Conservation (phyloP, 805 yeast species). For the Lipomyces sp. region DNA sequence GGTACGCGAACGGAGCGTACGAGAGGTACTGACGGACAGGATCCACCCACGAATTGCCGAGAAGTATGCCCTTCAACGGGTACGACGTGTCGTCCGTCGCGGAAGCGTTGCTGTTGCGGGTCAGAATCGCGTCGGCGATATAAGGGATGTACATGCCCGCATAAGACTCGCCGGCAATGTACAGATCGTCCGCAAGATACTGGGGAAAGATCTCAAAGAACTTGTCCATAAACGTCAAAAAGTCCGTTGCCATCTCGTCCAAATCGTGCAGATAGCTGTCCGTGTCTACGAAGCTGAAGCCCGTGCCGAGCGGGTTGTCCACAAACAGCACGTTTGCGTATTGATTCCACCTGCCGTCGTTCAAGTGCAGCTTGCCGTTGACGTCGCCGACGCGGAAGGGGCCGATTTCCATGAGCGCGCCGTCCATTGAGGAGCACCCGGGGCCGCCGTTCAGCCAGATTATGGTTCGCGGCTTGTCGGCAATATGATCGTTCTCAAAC, state of each 20-base stretch:
- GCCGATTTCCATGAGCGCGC: constrained; percentile 88
- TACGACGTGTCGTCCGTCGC: constrained; percentile 15
- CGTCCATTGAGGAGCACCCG: constrained; percentile 97
- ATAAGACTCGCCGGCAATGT: constrained; percentile 90
- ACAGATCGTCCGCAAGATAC: constrained; percentile 58
- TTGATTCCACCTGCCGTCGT: constrained; percentile 81
- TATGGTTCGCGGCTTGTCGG: constrained; percentile 38
- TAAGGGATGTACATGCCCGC: constrained; percentile 97
- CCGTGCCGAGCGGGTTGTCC: constrained; percentile 95
- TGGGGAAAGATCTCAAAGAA: constrained; percentile 74
- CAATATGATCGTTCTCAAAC: constrained; percentile 41
- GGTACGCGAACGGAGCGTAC: constrained; percentile 65
- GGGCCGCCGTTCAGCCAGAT: constrained; percentile 99
- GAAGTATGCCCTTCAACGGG: constrained; percentile 58
- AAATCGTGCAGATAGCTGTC: constrained; percentile 41
- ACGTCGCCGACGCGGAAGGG: constrained; percentile 66
- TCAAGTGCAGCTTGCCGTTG: constrained; percentile 49
- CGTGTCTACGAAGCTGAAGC: constrained; percentile 64
- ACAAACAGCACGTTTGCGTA: constrained; percentile 75
- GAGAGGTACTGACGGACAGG: constrained; percentile 82
- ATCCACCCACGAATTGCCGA: constrained; percentile 94
- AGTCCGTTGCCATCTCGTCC: constrained; percentile 53
- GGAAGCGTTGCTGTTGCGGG: constrained; percentile 42
- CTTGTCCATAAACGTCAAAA: constrained; percentile 60
- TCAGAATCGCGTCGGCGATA: constrained; percentile 61